A percentile compares a stretch with the other conserved stretches of the same genome.
These are phyloP conservation scores for Hibiscus syriacus DNA, from an alignment of 345 rosid species.

Conservation along the genomic window DNA sequence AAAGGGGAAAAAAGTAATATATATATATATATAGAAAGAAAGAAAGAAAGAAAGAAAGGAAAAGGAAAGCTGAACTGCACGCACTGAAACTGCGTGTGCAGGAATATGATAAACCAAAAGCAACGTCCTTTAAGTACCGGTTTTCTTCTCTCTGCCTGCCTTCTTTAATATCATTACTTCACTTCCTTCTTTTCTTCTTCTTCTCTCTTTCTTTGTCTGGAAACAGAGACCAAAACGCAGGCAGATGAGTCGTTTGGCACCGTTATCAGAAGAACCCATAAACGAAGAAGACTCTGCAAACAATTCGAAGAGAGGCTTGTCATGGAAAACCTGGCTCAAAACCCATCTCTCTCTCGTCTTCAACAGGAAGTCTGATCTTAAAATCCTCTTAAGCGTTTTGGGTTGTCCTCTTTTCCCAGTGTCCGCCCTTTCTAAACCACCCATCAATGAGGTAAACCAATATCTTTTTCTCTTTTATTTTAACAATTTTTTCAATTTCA, in stretches of 20 bases:
- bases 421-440: slow-evolving; percentile 24
- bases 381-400: slow-evolving; percentile 51
- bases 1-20: too few species aligned
- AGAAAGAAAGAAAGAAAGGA: too few species aligned
- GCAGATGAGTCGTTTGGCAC: slow-evolving; percentile 52
- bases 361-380: slow-evolving; percentile 44
- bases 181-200: background rate
- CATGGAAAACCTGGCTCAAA: slow-evolving; percentile 66
- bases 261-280: slow-evolving; percentile 61
- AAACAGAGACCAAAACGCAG: background rate
- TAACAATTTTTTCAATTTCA: too few species aligned
- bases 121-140: slow-evolving; percentile 13
- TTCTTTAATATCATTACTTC: background rate
- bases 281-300: slow-evolving; percentile 28
- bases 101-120: slow-evolving; percentile 6
- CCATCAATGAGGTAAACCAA: slow-evolving; percentile 34
- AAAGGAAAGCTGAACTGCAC: slow-evolving; percentile 24
- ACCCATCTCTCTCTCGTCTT: slow-evolving; percentile 37
- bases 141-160: background rate
- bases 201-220: background rate
- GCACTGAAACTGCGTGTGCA: slow-evolving; percentile 25
- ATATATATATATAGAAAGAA: too few species aligned
- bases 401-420: slow-evolving; percentile 76
- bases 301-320: slow-evolving; percentile 27
- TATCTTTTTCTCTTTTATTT: too few species aligned